Evolutionary conservation across 2,329 filamentous ascomycete species (phyloP).

Genomic region (Aspergillus sp.): DNA sequence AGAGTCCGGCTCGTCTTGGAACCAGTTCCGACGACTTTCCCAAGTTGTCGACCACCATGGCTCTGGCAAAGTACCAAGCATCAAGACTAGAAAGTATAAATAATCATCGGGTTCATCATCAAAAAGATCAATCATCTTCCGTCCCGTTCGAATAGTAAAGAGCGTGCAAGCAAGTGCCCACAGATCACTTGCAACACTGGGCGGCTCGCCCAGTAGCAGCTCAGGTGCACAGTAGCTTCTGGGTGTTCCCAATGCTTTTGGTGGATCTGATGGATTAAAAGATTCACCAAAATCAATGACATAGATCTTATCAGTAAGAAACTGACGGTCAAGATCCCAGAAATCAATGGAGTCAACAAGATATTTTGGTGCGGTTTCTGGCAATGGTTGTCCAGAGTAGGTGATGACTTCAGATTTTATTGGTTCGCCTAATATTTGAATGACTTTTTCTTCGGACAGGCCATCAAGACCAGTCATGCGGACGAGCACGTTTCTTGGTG

Average conservation of each 20-base stretch:
- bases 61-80: neutral
- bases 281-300: neutral
- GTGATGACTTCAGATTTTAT: neutral
- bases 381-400: neutral
- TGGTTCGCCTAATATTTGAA: neutral
- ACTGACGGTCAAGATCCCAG: neutral
- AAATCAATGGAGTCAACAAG: neutral
- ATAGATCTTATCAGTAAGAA: neutral
- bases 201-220: neutral
- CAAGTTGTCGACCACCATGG: neutral
- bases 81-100: neutral
- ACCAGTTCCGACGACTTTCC: neutral
- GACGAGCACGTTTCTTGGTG: slow-evolving; percentile 2
- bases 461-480: neutral
- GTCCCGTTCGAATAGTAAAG: neutral
- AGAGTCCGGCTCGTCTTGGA: neutral
- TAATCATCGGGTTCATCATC: neutral
- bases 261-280: neutral
- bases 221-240: neutral
- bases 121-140: neutral
- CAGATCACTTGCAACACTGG: neutral
- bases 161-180: slow-evolving; percentile 1
- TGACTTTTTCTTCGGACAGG: neutral
- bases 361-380: neutral
- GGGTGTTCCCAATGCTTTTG: neutral